Evolutionary conservation across 2,329 filamentous ascomycete species (phyloP).

Genomic region (Arthrobotrys iridis): DNA sequence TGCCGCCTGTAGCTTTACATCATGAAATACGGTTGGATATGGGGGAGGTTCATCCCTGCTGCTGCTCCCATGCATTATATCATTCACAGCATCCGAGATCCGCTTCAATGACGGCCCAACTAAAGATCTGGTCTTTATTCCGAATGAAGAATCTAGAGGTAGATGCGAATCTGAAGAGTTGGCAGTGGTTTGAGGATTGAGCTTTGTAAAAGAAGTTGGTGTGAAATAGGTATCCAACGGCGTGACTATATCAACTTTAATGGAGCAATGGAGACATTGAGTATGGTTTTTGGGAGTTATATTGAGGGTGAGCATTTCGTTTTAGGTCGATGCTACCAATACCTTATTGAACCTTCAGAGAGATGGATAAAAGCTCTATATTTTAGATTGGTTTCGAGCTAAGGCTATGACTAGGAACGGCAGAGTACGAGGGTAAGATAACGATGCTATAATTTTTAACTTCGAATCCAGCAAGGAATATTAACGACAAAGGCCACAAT

Average conservation of each 20-base stretch:
- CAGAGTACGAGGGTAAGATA: too few relatives aligned
- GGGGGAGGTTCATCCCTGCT: background rate
- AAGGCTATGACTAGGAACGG: too few relatives aligned
- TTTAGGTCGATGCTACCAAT: background rate
- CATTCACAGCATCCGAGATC: background rate
- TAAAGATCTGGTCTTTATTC: background rate
- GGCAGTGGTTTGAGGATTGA: background rate
- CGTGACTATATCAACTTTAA: background rate
- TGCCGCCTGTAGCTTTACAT: background rate
- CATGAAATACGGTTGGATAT: background rate
- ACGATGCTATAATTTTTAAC: too few relatives aligned
- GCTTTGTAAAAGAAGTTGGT: background rate
- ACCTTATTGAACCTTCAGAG: too few relatives aligned
- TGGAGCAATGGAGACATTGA: background rate
- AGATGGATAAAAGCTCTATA: too few relatives aligned
- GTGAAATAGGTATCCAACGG: constrained; percentile 3
- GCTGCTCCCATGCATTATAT: background rate
- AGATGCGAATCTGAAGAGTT: background rate
- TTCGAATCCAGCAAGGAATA: too few relatives aligned
- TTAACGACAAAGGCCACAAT: too few relatives aligned
- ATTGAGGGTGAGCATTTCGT: constrained; percentile 5
- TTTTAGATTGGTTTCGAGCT: too few relatives aligned
- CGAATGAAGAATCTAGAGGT: background rate
- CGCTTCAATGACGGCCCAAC: background rate
- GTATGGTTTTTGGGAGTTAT: background rate